These are phyloP conservation scores for Parmales sp. DNA, from an alignment of 108 stramenopile species.

Conservation along the genomic window DNA sequence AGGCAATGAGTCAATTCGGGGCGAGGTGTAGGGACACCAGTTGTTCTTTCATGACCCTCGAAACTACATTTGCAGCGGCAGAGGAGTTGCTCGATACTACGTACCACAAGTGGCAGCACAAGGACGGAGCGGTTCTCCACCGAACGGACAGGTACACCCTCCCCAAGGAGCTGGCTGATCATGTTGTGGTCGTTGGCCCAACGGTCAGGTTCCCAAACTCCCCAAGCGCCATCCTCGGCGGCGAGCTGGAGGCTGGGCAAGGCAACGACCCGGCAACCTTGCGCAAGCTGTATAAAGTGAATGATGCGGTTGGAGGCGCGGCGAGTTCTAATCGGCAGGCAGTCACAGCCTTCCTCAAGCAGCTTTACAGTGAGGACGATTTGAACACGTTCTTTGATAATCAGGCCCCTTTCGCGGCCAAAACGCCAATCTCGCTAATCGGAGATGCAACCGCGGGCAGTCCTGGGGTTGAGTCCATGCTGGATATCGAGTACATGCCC, in stretches of 20 bases:
- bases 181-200: not conserved
- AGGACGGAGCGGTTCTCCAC: not conserved
- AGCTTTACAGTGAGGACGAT: not conserved
- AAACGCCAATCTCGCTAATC: not conserved
- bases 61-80: not conserved
- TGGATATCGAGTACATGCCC: slow-evolving; percentile 14
- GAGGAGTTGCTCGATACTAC: not conserved
- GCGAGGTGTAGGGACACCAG: too few species aligned
- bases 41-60: not conserved
- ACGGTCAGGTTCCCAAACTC: not conserved
- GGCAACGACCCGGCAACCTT: not conserved
- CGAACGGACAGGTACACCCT: not conserved
- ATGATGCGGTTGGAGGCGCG: not conserved
- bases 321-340: not conserved
- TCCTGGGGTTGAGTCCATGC: slow-evolving; percentile 2
- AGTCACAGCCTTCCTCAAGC: not conserved
- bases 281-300: not conserved
- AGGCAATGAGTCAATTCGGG: too few species aligned
- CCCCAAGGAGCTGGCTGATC: not conserved
- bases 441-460: not conserved
- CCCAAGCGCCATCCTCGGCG: not conserved
- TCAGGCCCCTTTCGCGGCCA: not conserved
- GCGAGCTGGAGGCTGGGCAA: not conserved
- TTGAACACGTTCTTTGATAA: not conserved
- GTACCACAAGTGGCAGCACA: not conserved